These are phyloP conservation scores for Colletotrichum sp. DNA, from an alignment of 2,329 filamentous ascomycete genomes.

Conservation along the genomic window DNA sequence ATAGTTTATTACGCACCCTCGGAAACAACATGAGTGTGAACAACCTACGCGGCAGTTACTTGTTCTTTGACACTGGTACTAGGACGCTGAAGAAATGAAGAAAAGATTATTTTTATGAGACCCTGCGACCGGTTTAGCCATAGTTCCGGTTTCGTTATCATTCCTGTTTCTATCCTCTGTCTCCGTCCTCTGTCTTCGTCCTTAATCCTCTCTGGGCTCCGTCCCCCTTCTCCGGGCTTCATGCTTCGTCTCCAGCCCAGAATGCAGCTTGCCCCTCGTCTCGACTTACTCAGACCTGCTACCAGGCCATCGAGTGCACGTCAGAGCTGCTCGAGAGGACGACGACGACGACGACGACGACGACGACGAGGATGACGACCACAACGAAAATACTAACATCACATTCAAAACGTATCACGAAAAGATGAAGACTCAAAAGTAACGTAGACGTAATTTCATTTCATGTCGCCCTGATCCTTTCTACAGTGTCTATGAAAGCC, in stretches of 20 bases:
- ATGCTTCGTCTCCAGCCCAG: neutral
- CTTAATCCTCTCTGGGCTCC: neutral
- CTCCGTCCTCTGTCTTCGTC: no score
- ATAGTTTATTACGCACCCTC: fast-evolving
- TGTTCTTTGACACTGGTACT: neutral
- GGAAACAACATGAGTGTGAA: neutral
- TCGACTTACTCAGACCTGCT: neutral
- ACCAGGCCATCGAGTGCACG: fast-evolving
- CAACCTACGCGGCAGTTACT: fast-evolving
- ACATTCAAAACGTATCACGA: neutral
- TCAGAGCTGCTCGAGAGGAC: neutral
- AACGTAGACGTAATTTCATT: conserved; percentile 25
- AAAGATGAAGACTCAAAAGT: neutral
- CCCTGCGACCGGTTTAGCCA: fast-evolving
- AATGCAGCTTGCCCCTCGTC: neutral
- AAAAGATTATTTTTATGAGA: neutral
- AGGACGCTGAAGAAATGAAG: neutral
- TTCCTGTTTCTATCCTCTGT: neutral
- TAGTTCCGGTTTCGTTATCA: fast-evolving
- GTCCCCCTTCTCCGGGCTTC: neutral
- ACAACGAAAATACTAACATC: no score
- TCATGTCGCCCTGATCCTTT: conserved; percentile 25
- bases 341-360: neutral
- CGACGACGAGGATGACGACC: neutral
- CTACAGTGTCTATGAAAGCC: conserved; percentile 25